A percentile compares a stretch with the other conserved stretches of the same genome.
Evolutionary conservation across 106 monocot species (phyloP).

Genomic region (Acanthochlamys bracteata): DNA sequence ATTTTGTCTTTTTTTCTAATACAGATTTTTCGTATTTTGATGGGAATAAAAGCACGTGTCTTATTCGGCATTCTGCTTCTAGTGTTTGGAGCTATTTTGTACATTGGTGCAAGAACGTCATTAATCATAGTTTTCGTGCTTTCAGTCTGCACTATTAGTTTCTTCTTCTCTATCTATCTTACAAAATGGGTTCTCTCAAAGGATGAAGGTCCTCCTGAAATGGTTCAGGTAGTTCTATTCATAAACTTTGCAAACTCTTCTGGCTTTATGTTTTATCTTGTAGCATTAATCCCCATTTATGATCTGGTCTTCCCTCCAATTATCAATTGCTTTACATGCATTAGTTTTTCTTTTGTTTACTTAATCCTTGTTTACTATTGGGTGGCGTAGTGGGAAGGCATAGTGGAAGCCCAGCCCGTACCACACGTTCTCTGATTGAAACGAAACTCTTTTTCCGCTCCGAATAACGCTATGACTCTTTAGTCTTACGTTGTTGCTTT

Average conservation of each 20-base stretch:
- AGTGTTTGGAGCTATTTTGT: constrained; percentile 58
- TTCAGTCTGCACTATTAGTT: constrained; percentile 64
- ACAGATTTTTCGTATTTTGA: constrained; percentile 71
- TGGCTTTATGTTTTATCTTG: background rate
- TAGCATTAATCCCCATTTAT: no score
- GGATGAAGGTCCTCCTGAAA: constrained; percentile 97
- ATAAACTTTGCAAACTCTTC: constrained; percentile 1
- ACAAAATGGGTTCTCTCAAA: constrained; percentile 98
- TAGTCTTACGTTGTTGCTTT: no score
- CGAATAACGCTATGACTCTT: no score
- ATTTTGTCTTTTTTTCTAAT: constrained; percentile 7
- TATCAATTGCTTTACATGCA: no score
- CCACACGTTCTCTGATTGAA: no score
- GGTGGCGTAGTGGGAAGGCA: no score
- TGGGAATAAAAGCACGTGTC: constrained; percentile 68
- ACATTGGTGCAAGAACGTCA: constrained; percentile 81
- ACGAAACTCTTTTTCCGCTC: no score
- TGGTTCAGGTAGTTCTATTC: constrained; percentile 53
- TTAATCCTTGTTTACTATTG: no score
- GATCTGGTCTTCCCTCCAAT: no score
- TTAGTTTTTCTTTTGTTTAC: no score
- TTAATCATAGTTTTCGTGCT: constrained; percentile 90
- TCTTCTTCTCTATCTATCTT: constrained; percentile 81
- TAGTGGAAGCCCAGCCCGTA: no score
- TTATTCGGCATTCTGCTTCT: constrained; percentile 60